Conservation (phyloP, 257 asterid genomes). For the Rehmannia glutinosa region DNA sequence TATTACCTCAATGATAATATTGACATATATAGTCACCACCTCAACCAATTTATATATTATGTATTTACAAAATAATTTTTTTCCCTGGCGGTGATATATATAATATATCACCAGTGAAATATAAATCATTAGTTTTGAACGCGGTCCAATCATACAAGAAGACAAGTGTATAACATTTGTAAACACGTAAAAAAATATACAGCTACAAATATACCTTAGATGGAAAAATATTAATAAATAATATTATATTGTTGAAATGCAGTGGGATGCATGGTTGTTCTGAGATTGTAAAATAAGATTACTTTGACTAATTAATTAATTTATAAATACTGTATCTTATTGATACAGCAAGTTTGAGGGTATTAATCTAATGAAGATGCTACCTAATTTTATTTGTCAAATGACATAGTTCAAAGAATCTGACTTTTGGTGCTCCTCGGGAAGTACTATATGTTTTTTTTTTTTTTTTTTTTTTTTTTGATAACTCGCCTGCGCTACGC, state of each 20-base stretch:
- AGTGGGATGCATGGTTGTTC: not conserved
- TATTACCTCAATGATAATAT: too few species aligned
- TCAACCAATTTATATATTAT: not conserved
- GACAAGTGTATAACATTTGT: too few species aligned
- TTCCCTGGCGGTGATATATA: not conserved
- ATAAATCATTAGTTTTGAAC: not conserved
- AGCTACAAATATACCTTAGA: too few species aligned
- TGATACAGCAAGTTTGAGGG: not conserved
- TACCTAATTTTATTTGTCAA: not conserved
- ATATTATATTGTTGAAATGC: not conserved
- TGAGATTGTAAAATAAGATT: not conserved
- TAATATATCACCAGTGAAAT: too few species aligned
- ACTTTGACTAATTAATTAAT: not conserved
- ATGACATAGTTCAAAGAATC: not conserved
- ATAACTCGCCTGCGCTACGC: too few species aligned
- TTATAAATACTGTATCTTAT: not conserved
- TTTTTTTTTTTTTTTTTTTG: too few species aligned
- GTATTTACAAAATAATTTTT: too few species aligned
- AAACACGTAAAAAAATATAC: too few species aligned
- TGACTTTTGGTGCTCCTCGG: not conserved
- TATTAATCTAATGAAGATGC: not conserved
- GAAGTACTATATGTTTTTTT: not conserved
- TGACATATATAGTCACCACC: too few species aligned
- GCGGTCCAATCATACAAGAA: not conserved
- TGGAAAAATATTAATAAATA: not conserved